Evolutionary conservation across 345 rosid species (phyloP).

Genomic region (Brassica carinata): DNA sequence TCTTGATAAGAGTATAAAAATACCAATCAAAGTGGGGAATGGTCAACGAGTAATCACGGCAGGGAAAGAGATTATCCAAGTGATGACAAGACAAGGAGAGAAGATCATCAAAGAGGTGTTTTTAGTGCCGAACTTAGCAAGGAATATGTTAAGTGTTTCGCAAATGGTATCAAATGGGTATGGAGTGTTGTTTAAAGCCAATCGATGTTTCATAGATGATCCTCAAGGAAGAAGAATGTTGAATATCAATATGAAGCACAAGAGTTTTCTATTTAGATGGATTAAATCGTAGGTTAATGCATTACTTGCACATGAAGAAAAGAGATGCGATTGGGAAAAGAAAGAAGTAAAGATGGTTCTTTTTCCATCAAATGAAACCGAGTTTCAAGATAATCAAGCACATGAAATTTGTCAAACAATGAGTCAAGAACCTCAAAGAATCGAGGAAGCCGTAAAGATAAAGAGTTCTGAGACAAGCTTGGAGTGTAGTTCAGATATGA

Average conservation of each 20-base stretch:
- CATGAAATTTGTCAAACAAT: too few relatives aligned
- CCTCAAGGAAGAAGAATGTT: background rate
- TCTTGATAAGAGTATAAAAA: background rate
- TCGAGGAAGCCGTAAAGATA: too few relatives aligned
- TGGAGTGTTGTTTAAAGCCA: background rate
- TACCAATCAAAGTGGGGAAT: background rate
- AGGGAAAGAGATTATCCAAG: background rate
- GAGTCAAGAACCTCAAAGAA: too few relatives aligned
- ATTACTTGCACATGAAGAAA: background rate
- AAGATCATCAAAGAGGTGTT: constrained; percentile 1
- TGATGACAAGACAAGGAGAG: background rate
- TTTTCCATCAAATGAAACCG: too few relatives aligned
- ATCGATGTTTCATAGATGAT: background rate
- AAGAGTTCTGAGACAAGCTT: too few relatives aligned
- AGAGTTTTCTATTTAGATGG: background rate
- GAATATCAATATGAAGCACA: background rate
- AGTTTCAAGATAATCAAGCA: too few relatives aligned
- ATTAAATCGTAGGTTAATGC: background rate
- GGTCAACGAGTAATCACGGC: background rate
- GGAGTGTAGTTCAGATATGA: too few relatives aligned
- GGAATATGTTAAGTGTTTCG: background rate
- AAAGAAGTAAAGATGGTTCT: too few relatives aligned
- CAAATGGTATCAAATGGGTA: background rate
- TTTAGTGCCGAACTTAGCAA: background rate
- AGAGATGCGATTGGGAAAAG: too few relatives aligned